A percentile compares a stretch with the other conserved stretches of the same genome.
Conservation (phyloP, 768 basidiomycete genomes). For the Crassisporium funariophilum region DNA sequence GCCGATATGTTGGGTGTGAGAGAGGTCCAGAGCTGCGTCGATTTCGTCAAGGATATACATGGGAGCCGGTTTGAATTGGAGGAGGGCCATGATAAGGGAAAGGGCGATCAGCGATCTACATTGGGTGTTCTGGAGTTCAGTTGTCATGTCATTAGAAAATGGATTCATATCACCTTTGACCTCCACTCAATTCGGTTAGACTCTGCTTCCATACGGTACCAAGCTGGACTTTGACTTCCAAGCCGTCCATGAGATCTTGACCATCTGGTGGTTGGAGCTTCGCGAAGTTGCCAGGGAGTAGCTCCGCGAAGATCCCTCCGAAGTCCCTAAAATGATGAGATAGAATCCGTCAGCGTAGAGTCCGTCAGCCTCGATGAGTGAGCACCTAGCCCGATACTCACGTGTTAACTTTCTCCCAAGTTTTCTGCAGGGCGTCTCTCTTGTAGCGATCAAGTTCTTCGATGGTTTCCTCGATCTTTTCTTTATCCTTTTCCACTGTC, state of each 20-base stretch:
- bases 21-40: slow-evolving; percentile 94
- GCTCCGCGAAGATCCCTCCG: slow-evolving; percentile 92
- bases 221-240: slow-evolving; percentile 96
- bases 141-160: neutral
- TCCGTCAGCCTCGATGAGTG: neutral
- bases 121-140: neutral
- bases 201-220: slow-evolving; percentile 98
- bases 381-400: slow-evolving; percentile 38
- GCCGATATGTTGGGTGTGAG: slow-evolving; percentile 96
- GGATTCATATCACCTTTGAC: slow-evolving; percentile 84
- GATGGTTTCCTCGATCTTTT: slow-evolving; percentile 94
- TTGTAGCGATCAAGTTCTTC: slow-evolving; percentile 93
- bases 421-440: slow-evolving; percentile 88
- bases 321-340: slow-evolving; percentile 72
- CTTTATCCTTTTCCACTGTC: slow-evolving; percentile 88
- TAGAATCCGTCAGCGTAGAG: neutral
- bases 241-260: slow-evolving; percentile 89
- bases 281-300: slow-evolving; percentile 94
- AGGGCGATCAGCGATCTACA: slow-evolving; percentile 93
- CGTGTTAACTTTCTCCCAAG: slow-evolving; percentile 96
- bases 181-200: slow-evolving; percentile 95
- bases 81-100: slow-evolving; percentile 96
- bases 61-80: slow-evolving; percentile 99
- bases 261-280: slow-evolving; percentile 94
- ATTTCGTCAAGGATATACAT: slow-evolving; percentile 99